Conservation (phyloP, 2,329 filamentous ascomycete species). For the Immersiporthe knoxdaviesiana region DNA sequence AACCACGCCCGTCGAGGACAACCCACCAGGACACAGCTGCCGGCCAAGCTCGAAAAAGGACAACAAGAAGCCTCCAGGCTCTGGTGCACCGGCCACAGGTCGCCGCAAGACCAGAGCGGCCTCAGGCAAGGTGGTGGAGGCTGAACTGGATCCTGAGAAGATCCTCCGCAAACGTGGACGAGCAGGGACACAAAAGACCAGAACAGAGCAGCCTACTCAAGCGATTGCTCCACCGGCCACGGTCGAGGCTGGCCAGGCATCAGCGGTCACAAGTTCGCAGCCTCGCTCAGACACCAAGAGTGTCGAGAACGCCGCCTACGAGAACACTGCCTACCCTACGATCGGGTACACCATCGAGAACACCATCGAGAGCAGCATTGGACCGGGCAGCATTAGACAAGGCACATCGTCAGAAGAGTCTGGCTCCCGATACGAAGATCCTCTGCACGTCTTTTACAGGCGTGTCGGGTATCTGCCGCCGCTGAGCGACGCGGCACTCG, state of each 20-base stretch:
- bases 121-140: not conserved
- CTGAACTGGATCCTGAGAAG: not conserved
- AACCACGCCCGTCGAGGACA: not conserved
- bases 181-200: not conserved
- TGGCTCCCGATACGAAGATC: not conserved
- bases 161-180: not conserved
- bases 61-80: not conserved
- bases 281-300: not conserved
- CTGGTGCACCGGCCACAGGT: not conserved
- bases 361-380: not conserved
- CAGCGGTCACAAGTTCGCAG: not conserved
- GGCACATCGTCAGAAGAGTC: not conserved
- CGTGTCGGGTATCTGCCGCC: conserved; percentile 16
- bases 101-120: conserved; percentile 1
- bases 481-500: not conserved
- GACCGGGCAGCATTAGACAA: not conserved
- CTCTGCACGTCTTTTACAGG: not conserved
- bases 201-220: not conserved
- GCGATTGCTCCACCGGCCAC: not conserved
- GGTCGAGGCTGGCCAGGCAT: not conserved
- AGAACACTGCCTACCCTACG: too few relatives aligned
- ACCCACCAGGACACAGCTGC: not conserved
- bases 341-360: not conserved
- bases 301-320: not conserved
- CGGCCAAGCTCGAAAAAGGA: not conserved